Evolutionary conservation across 2,329 filamentous ascomycete genomes (phyloP), one percentile per base, ranked within the genome.

Genomic region (Microcera coccophila): DNA sequence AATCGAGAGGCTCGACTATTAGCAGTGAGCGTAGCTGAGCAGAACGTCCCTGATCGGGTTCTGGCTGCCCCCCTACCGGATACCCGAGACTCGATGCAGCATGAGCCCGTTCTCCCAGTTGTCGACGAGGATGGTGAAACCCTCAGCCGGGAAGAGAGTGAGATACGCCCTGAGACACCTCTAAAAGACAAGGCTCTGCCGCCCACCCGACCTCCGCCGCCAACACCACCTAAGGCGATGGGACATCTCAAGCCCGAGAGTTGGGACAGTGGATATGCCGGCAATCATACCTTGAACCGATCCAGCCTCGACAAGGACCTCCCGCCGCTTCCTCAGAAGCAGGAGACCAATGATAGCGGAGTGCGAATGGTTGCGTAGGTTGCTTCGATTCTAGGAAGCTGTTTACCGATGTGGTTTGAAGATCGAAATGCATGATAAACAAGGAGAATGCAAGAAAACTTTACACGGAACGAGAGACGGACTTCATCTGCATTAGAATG

Each of bases 111-210:
- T 1, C 69, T 97, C 2, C 91, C 91, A 0, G 84, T 96, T 9
- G 90, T 97, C 5, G 87, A 95, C 54, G 91, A 97, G 66, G 85
- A 82, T n/a, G 86, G 82, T 4, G 91, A 96, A 64, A 83, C 22
- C 22, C 33, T 75, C 41, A 80, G 78, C 57, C 74, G 73, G 17
- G 68, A 70, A 44, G 78, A 76, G 36, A 62, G 54, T 35, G 55
- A 55, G 48, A 60, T 35, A 10, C 66, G 70, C 19, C 70, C 71
- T 1, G 45, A 61, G 22, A 73, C 72, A 3, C 70, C 73, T 0
- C 65, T 65, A 14, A 75, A 72, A 45, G 53, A 55, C 29, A 51
- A 54, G 31, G 48, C 57, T 10, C 53, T 62, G 4, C 71, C 74
- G 8, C 75, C 75, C 2, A 77, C 73, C 4, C 71, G 62, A 16